Base-by-base conservation (phyloP, 768 basidiomycete species). In the Russula compacta region DNA sequence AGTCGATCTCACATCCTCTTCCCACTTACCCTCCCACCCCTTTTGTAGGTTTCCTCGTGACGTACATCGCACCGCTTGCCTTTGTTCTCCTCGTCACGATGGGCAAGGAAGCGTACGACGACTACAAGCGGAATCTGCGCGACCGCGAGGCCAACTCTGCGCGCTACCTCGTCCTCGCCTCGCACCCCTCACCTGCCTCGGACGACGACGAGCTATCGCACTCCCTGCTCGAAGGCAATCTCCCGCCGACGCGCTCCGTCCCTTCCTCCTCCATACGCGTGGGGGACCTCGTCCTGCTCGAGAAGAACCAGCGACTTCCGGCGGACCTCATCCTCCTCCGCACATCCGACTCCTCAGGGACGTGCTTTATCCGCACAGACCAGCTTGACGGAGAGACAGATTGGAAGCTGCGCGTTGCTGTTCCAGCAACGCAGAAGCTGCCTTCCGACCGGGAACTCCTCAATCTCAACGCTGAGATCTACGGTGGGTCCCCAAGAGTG, bases 301-400 rank as follows among this genome's bases (percentile, higher is more conserved):
- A 98, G 76, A 98, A 99, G 81, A 97, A 99, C 69, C 92, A 98
- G 69, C 82, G 97, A 32, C 92, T 99, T 1, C 97, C 97, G 0
- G 91, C 97, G 4, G 97, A 99, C 70, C 79, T 98, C 68, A 83
- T 98, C 10, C 78, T 99, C 10, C 78, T 99, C 10, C 83, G 86
- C 46, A 98, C 97, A 0, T 87, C 85, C 4, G 95, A 99, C 68
- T 74, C 83, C 3, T 86, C 87, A 29, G 97, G 97, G 2, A 94
- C 94, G 2, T 98, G 95, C 71, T 99, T 98, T 73, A 92, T 99
- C 63, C 82, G 97, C 10, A 99, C 95, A 2, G 97, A 99, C 73
- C 97, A 98, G 70, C 79, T 99, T 33, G 97, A 99, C 65, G 97
- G 97, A 46, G 97, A 99, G 74, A 99, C 97, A 4, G 97, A 99